These are phyloP conservation scores for Aspergillus sp. DNA, from an alignment of 2,329 filamentous ascomycete genomes.

Conservation along the genomic window DNA sequence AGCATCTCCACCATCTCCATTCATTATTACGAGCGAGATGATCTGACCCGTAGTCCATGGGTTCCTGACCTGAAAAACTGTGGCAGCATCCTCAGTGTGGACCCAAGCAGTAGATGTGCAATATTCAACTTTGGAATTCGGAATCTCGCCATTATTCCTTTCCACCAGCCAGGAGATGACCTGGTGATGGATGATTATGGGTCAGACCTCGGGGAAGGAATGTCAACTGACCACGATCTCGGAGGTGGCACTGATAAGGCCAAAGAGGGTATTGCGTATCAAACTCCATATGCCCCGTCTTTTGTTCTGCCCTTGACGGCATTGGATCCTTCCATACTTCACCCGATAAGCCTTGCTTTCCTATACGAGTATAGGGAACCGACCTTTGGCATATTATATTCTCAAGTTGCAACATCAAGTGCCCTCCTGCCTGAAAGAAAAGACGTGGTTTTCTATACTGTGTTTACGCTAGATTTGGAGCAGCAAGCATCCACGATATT, in stretches of 20 bases:
- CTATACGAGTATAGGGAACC: conserved; percentile 96
- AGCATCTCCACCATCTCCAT: conserved; percentile 87
- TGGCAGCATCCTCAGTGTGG: conserved; percentile 79
- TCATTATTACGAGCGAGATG: conserved; percentile 97
- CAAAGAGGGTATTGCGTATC: conserved; percentile 38
- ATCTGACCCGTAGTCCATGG: conserved; percentile 80
- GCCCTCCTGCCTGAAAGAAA: conserved; percentile 74
- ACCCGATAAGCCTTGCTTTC: conserved; percentile 90
- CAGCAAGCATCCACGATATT: conserved; percentile 92
- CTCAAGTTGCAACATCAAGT: conserved; percentile 70
- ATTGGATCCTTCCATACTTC: conserved; percentile 81
- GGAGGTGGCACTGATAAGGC: conserved; percentile 29
- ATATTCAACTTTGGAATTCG: conserved; percentile 88
- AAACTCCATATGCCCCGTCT: conserved; percentile 80
- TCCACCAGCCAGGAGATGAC: conserved; percentile 82
- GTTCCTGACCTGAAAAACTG: conserved; percentile 72
- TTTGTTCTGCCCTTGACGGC: conserved; percentile 90
- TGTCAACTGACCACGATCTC: conserved; percentile 48
- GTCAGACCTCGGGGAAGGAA: conserved; percentile 72
- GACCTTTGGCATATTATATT: conserved; percentile 91
- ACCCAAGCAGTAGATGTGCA: conserved; percentile 89
- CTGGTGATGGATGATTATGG: conserved; percentile 91
- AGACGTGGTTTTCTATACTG: conserved; percentile 85
- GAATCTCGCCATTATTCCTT: conserved; percentile 90
- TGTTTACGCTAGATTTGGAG: conserved; percentile 92